These are phyloP conservation scores for Triangularia setosa DNA, from an alignment of 2,329 filamentous ascomycete species.

Conservation along the genomic window DNA sequence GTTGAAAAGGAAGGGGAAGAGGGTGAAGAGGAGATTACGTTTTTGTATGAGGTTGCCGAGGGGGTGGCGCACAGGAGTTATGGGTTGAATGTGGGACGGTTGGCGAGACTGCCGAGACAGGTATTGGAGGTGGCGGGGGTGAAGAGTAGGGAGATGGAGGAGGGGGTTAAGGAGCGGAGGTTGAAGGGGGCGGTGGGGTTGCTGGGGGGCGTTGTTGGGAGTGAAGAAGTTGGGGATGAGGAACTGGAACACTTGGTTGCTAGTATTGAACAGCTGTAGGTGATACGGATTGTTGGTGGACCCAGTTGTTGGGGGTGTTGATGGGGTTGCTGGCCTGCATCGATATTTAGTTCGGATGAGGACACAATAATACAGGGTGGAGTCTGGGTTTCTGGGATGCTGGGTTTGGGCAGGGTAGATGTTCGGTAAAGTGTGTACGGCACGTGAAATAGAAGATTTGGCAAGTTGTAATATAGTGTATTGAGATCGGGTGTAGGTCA, in stretches of 20 bases:
- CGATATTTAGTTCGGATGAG: too few relatives aligned
- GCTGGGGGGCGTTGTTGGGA: slow-evolving; percentile 37
- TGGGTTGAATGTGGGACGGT: slow-evolving; percentile 83
- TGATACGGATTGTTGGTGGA: too few relatives aligned
- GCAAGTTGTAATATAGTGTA: too few relatives aligned
- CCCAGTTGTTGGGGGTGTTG: too few relatives aligned
- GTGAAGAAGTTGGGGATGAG: slow-evolving; percentile 35
- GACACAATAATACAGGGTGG: too few relatives aligned
- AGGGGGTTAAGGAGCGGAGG: slow-evolving; percentile 61
- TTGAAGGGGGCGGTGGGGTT: slow-evolving; percentile 48
- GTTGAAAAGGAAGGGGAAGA: slow-evolving; percentile 33
- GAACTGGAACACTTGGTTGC: slow-evolving; percentile 51
- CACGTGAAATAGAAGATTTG: too few relatives aligned
- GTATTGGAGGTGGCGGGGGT: slow-evolving; percentile 75
- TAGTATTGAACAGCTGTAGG: slow-evolving; percentile 56
- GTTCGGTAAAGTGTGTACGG: too few relatives aligned
- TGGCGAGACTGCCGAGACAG: slow-evolving; percentile 74
- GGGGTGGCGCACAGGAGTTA: slow-evolving; percentile 93
- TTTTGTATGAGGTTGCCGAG: slow-evolving; percentile 87
- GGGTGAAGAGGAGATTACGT: slow-evolving; percentile 77
- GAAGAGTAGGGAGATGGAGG: slow-evolving; percentile 79
- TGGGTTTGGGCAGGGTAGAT: too few relatives aligned
- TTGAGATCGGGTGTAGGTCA: too few relatives aligned
- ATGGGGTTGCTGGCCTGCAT: too few relatives aligned
- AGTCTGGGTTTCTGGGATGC: too few relatives aligned